Evolutionary conservation across 1,284 basidiomycete genomes (phyloP).

Genomic region (Irpex sp.): DNA sequence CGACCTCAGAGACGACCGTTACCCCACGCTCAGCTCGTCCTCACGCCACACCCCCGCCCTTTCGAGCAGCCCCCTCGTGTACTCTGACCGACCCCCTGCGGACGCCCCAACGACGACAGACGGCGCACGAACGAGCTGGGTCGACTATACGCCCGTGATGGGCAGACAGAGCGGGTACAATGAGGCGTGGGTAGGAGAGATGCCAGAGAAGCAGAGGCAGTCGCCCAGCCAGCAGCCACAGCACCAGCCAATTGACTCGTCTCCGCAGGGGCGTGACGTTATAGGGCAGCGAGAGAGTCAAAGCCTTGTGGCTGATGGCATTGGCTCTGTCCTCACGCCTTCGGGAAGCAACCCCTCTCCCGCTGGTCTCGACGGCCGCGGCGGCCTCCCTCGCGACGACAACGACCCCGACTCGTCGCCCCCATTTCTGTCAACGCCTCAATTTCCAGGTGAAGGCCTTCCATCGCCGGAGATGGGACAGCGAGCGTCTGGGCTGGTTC

Average conservation of each 20-base stretch:
- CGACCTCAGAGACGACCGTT: slow-evolving; percentile 59
- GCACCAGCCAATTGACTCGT: not conserved
- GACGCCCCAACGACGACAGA: slow-evolving; percentile 19
- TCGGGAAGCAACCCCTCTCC: slow-evolving; percentile 1
- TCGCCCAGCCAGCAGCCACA: slow-evolving; percentile 13
- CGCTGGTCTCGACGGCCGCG: not conserved
- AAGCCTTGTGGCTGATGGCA: slow-evolving; percentile 13
- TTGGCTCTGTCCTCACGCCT: slow-evolving; percentile 4
- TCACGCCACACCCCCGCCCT: slow-evolving; percentile 9
- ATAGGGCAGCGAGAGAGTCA: slow-evolving; percentile 1
- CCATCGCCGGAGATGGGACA: slow-evolving; percentile 27
- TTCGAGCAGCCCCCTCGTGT: slow-evolving; percentile 1
- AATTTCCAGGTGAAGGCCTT: slow-evolving; percentile 1
- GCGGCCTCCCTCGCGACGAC: not conserved
- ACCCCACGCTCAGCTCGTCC: slow-evolving; percentile 41
- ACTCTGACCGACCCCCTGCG: slow-evolving; percentile 2
- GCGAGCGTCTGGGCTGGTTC: slow-evolving; percentile 19
- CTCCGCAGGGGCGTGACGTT: slow-evolving; percentile 2
- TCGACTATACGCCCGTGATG: slow-evolving; percentile 15
- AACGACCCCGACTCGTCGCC: not conserved
- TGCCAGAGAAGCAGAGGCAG: slow-evolving; percentile 24
- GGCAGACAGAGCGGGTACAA: slow-evolving; percentile 2
- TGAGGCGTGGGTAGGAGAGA: slow-evolving; percentile 22
- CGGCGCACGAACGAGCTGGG: slow-evolving; percentile 22
- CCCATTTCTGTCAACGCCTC: not conserved